Evolutionary conservation across 768 basidiomycete species (phyloP).

Genomic region (Naganishia friedmannii): DNA sequence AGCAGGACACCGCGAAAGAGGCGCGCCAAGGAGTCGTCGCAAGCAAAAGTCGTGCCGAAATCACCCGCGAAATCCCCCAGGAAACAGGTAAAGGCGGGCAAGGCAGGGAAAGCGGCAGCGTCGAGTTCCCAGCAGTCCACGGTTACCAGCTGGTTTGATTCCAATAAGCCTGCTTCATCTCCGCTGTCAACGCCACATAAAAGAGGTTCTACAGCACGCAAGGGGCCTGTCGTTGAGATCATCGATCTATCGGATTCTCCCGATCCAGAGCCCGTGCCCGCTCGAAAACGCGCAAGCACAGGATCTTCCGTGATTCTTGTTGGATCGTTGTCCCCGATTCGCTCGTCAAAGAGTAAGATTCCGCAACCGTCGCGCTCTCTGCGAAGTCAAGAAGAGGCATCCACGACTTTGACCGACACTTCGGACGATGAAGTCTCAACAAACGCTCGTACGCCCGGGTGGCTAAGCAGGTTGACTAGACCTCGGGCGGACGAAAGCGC

Average conservation of each 20-base stretch:
- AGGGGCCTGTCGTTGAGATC: conserved; percentile 8
- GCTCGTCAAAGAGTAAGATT: background rate
- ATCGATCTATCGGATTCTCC: conserved; percentile 24
- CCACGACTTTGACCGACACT: background rate
- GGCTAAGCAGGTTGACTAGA: background rate
- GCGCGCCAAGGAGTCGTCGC: conserved; percentile 40
- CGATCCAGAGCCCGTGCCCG: background rate
- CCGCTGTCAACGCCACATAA: conserved; percentile 1
- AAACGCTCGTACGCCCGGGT: background rate
- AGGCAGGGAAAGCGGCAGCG: background rate
- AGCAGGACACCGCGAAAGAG: conserved; percentile 59
- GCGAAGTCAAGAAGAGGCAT: background rate
- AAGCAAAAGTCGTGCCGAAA: conserved; percentile 1
- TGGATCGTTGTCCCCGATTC: conserved; percentile 10
- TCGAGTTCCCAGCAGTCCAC: conserved; percentile 14
- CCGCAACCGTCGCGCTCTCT: background rate
- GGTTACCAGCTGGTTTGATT: conserved; percentile 15
- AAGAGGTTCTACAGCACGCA: background rate
- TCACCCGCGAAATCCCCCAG: conserved; percentile 3
- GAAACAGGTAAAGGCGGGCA: background rate
- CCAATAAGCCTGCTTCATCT: conserved; percentile 8
- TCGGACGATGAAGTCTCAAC: conserved; percentile 2
- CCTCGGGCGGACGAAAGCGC: background rate
- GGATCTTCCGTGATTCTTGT: conserved; percentile 4
- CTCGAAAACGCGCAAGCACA: background rate